These are phyloP conservation scores for Priceomyces haplophilus DNA, from an alignment of 805 yeast species.

Conservation along the genomic window DNA sequence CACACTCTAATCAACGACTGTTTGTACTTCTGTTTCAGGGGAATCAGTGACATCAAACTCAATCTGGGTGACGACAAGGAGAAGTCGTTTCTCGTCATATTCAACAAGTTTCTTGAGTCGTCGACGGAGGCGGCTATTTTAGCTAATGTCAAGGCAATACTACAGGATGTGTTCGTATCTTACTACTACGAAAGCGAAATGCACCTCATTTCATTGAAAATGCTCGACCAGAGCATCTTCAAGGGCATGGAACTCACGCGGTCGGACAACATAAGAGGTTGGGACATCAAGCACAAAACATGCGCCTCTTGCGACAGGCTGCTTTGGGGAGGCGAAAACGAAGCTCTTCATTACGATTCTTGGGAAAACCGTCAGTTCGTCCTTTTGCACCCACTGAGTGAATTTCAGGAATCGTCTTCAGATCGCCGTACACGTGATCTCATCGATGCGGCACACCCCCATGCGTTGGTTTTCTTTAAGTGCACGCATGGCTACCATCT, in stretches of 20 bases:
- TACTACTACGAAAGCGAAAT: conserved; percentile 63
- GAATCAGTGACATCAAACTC: conserved; percentile 26
- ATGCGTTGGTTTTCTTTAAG: conserved; percentile 51
- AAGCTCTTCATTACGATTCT: conserved; percentile 45
- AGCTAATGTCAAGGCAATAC: conserved; percentile 55
- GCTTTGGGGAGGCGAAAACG: conserved; percentile 66
- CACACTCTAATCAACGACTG: conserved; percentile 21
- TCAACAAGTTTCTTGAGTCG: conserved; percentile 53
- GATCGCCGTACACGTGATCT: too few relatives aligned
- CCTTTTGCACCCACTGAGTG: conserved; percentile 1
- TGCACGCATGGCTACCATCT: conserved; percentile 68
- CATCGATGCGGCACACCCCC: too few relatives aligned
- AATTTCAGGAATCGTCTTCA: too few relatives aligned
- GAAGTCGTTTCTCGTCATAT: conserved; percentile 50
- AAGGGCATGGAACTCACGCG: conserved; percentile 44
- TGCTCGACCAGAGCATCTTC: conserved; percentile 57
- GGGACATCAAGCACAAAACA: conserved; percentile 46
- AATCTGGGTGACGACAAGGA: conserved; percentile 18
- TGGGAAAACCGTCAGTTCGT: conserved; percentile 51
- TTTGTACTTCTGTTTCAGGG: conserved; percentile 32
- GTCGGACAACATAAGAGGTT: conserved; percentile 50
- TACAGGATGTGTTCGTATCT: conserved; percentile 62
- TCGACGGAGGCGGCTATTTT: conserved; percentile 48
- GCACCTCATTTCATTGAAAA: conserved; percentile 46
- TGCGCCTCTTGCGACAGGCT: conserved; percentile 78